These are phyloP conservation scores for Hyparrhenia diplandra DNA, from an alignment of 176 grass and related monocot species.

Conservation along the genomic window DNA sequence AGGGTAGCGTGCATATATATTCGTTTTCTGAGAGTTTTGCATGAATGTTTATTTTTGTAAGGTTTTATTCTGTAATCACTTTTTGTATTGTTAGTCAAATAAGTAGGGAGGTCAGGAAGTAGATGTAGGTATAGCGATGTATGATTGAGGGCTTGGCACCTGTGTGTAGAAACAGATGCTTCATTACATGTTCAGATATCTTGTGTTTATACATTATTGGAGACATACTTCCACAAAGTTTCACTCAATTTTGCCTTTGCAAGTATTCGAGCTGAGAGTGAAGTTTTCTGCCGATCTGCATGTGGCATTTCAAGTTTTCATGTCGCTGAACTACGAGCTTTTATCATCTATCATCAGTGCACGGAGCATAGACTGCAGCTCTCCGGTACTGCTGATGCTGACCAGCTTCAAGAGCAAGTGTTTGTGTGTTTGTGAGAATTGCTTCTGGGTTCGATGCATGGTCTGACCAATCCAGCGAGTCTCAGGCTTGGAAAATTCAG, in stretches of 20 bases:
- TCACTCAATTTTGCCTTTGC: neutral
- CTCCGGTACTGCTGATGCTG: no score
- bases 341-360: no score
- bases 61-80: neutral
- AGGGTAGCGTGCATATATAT: constrained; percentile 21
- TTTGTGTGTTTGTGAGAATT: no score
- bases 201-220: constrained; percentile 8
- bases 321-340: neutral
- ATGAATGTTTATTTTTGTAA: neutral
- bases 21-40: neutral
- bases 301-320: neutral
- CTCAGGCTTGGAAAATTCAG: no score
- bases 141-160: neutral
- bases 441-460: no score
- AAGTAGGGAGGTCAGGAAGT: neutral
- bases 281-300: neutral
- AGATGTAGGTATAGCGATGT: constrained; percentile 13
- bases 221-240: neutral
- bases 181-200: neutral
- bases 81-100: constrained; percentile 3
- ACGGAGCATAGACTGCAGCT: no score
- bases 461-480: no score
- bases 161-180: constrained; percentile 11
- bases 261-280: neutral
- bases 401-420: no score